Evolutionary conservation across 2,329 filamentous ascomycete species (phyloP).

Genomic region (Alternaria rosae): DNA sequence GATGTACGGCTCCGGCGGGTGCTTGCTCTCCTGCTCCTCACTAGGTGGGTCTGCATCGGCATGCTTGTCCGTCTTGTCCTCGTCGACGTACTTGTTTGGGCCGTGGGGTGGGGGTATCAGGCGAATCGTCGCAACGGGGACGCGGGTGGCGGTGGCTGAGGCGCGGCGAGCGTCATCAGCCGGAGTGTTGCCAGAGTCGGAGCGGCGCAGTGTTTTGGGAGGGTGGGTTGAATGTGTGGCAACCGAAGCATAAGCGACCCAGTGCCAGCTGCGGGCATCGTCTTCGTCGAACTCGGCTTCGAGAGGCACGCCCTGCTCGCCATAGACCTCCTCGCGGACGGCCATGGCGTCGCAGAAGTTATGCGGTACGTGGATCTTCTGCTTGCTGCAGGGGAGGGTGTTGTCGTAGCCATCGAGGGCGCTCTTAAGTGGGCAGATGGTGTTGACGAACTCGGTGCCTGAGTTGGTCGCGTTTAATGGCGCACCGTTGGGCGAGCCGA

Average conservation of each 20-base stretch:
- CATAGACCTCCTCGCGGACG: slow-evolving; percentile 65
- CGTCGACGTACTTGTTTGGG: slow-evolving; percentile 63
- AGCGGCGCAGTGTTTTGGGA: slow-evolving; percentile 46
- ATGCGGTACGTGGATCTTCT: slow-evolving; percentile 50
- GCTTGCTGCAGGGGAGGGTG: slow-evolving; percentile 41
- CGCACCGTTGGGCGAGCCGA: slow-evolving; percentile 26
- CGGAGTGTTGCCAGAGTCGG: slow-evolving; percentile 54
- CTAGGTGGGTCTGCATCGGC: slow-evolving; percentile 37
- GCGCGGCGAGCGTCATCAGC: slow-evolving; percentile 43
- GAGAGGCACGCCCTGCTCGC: slow-evolving; percentile 64
- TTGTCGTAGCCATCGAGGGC: slow-evolving; percentile 49
- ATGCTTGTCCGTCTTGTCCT: slow-evolving; percentile 34
- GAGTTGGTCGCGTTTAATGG: slow-evolving; percentile 21
- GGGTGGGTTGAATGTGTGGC: slow-evolving; percentile 50
- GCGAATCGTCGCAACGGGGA: slow-evolving; percentile 77
- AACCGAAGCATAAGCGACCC: slow-evolving; percentile 80
- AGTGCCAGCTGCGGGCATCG: slow-evolving; percentile 81
- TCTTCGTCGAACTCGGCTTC: slow-evolving; percentile 82
- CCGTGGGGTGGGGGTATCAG: slow-evolving; percentile 82
- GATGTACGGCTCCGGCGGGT: slow-evolving; percentile 76
- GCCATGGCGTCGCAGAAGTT: slow-evolving; percentile 63
- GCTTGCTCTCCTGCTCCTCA: slow-evolving; percentile 52
- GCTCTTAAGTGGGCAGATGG: slow-evolving; percentile 46
- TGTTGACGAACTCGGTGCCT: slow-evolving; percentile 52
- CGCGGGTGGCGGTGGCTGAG: slow-evolving; percentile 51